A percentile compares a stretch with the other conserved stretches of the same genome.
Conservation (phyloP, 2,329 filamentous ascomycete genomes). For the Scedosporium aurantiacum region DNA sequence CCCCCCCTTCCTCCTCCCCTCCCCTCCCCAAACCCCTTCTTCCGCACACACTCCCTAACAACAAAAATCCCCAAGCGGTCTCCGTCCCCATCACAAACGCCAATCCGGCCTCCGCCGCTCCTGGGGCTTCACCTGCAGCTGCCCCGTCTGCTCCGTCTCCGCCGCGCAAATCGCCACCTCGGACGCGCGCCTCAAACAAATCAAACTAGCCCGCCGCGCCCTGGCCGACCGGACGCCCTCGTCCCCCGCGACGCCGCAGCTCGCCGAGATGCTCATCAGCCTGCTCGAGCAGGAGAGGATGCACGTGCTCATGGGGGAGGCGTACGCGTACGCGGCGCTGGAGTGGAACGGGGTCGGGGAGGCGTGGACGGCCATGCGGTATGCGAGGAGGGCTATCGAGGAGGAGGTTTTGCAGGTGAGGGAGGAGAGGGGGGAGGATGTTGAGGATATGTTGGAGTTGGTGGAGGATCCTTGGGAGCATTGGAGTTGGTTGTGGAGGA, state of each 20-base stretch:
- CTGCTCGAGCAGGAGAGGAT: slow-evolving; percentile 29
- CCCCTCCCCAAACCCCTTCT: background rate
- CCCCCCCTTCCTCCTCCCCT: background rate
- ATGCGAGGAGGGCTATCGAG: slow-evolving; percentile 26
- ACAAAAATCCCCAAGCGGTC: slow-evolving; percentile 14
- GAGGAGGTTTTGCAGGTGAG: slow-evolving; percentile 15
- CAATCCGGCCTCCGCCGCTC: slow-evolving; percentile 17
- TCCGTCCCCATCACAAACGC: slow-evolving; percentile 15
- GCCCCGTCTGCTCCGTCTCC: slow-evolving; percentile 23
- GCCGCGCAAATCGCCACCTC: slow-evolving; percentile 18
- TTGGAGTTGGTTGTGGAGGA: background rate
- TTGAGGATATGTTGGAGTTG: background rate
- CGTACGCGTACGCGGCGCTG: slow-evolving; percentile 25
- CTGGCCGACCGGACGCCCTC: background rate
- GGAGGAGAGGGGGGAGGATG: slow-evolving; percentile 3
- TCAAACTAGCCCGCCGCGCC: slow-evolving; percentile 15
- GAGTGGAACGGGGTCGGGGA: slow-evolving; percentile 28
- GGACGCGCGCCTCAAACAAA: slow-evolving; percentile 26
- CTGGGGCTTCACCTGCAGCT: slow-evolving; percentile 31
- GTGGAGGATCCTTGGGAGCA: slow-evolving; percentile 3
- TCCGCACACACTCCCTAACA: background rate
- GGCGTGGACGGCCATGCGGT: slow-evolving; percentile 25
- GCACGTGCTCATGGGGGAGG: slow-evolving; percentile 21
- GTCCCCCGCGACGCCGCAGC: slow-evolving; percentile 17
- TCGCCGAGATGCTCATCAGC: slow-evolving; percentile 28